phyloP scores from a whole-genome alignment of 805 yeast species.

The Lachancea quebecensis region DNA sequence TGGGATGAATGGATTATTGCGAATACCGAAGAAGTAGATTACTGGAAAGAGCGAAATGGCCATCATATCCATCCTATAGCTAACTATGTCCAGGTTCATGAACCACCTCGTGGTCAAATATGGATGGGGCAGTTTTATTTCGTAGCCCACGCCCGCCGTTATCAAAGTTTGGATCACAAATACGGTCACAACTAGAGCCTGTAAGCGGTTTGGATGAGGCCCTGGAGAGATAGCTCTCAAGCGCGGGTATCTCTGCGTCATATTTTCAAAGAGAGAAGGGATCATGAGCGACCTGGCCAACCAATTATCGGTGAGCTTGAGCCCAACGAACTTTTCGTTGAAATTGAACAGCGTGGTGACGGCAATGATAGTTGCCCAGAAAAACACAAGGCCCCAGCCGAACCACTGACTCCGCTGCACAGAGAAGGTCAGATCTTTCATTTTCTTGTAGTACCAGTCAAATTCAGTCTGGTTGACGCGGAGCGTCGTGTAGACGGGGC shows the following conservation, averaged over 20 bases:
- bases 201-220: conserved; percentile 28
- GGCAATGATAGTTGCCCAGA: conserved; percentile 34
- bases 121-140: conserved; percentile 34
- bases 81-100: conserved; percentile 35
- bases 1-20: conserved; percentile 61
- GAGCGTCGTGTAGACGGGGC: conserved; percentile 30
- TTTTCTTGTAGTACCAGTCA: conserved; percentile 30
- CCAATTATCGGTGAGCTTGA: conserved; percentile 17
- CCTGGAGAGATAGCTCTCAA: conserved; percentile 19
- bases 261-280: conserved; percentile 24
- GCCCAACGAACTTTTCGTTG: conserved; percentile 21
- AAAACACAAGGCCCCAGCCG: conserved; percentile 42
- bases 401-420: conserved; percentile 36
- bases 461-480: conserved; percentile 29
- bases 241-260: conserved; percentile 19
- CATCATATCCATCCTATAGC: conserved; percentile 49
- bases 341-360: conserved; percentile 30
- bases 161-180: conserved; percentile 31
- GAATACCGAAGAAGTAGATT: conserved; percentile 56
- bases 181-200: conserved; percentile 27
- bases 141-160: conserved; percentile 32
- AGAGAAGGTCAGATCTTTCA: conserved; percentile 34
- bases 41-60: conserved; percentile 50
- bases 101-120: conserved; percentile 30
- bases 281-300: conserved; percentile 22